Evolutionary conservation across 1,284 basidiomycete genomes (phyloP), one percentile per base, ranked within the genome.

Genomic region (Fomitopsis palustris): DNA sequence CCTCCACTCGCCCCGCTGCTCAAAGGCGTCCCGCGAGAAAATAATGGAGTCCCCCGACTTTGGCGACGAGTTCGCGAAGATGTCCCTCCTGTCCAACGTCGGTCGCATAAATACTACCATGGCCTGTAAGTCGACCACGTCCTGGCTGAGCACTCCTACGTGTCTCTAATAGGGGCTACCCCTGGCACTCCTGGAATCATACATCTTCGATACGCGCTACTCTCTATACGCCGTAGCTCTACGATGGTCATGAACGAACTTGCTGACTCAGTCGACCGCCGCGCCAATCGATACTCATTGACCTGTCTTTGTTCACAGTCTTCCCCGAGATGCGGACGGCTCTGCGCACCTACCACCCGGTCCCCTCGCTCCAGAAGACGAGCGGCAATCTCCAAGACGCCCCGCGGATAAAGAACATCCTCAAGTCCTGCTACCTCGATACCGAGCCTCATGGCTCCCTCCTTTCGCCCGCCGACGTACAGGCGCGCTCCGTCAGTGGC

Each of bases 101-200:
- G 94, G 94, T n/a, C 81, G 93, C 59, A 93, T 96, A 72, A 96
- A 96, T 70, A 96, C 94, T 25, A 96, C 95, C 33, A 89, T 95
- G 82, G 94, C 94, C 59, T 96, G 92, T 93, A 72, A 79, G 87
- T 77, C 9, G 19, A 42, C 31, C 10, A 16, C 37, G 29, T 37
- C 53, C 38, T 39, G 39, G 21, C 37, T 31, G 53, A 16, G 23
- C n/a, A 31, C 33, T 35, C 29, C 49, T 52, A 47, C 45, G 49
- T 37, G 31, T 33, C 49, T 37, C 33, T 37, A 35, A 52, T 35
- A 52, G 49, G 49, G 49, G 49, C 33, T 37, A 17, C 31, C 49
- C 47, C 12, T 52, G 49, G 49, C 31, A 17, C 38, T 29, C 14
- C 19, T 38, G 41, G 41, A 38, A 25, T 41, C 38, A 27, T 17